Conservation (phyloP, 306 rosid species). For the Oemleria cerasiformis region DNA sequence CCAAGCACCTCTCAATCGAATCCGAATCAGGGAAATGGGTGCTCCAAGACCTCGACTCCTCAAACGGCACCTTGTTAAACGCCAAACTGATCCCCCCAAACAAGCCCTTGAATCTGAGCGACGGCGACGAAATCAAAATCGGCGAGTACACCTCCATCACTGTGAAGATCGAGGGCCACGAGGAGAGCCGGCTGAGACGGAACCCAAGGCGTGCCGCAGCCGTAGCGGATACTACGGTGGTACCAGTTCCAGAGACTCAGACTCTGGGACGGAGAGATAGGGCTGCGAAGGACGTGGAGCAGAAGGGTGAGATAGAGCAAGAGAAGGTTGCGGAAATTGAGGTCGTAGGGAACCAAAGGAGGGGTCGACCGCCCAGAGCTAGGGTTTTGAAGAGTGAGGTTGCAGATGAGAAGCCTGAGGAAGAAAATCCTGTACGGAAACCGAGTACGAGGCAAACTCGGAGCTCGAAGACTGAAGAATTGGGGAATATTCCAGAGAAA, state of each 20-base stretch:
- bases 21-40: constrained; percentile 45
- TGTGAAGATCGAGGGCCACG: constrained; percentile 26
- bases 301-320: neutral
- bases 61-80: constrained; percentile 83
- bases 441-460: constrained; percentile 18
- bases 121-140: constrained; percentile 55
- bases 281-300: neutral
- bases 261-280: constrained; percentile 21
- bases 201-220: constrained; percentile 45
- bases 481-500: constrained; percentile 12
- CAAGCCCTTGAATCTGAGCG: constrained; percentile 33
- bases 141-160: constrained; percentile 61
- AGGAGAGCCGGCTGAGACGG: constrained; percentile 28
- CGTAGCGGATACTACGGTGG: neutral
- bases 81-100: constrained; percentile 32
- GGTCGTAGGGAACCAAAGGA: constrained; percentile 8
- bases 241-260: neutral
- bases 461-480: constrained; percentile 28
- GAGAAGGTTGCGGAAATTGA: neutral
- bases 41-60: constrained; percentile 66
- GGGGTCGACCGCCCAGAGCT: constrained; percentile 26
- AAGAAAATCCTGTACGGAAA: neutral
- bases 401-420: neutral
- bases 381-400: constrained; percentile 23
- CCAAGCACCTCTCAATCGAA: constrained; percentile 61